Conservation (phyloP, 495 filamentous ascomycete genomes). For the Evernia prunastri region DNA sequence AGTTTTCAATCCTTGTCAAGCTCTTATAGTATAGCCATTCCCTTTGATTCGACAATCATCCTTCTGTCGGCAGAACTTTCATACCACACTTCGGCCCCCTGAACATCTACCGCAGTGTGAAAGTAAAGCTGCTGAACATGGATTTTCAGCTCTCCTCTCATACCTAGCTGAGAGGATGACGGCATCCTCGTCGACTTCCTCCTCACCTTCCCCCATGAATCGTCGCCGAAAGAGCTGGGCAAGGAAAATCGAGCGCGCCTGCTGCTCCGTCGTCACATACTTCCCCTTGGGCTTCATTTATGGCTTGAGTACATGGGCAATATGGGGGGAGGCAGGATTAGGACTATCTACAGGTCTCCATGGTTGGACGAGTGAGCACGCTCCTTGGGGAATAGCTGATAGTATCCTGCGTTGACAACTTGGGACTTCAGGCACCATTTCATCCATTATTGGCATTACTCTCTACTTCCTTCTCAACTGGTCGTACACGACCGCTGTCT, state of each 20-base stretch:
- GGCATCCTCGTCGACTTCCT: slow-evolving; percentile 39
- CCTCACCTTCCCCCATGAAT: slow-evolving; percentile 43
- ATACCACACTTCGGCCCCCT: not conserved
- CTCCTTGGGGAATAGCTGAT: slow-evolving; percentile 36
- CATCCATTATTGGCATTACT: slow-evolving; percentile 53
- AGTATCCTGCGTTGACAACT: not conserved
- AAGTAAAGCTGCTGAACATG: not conserved
- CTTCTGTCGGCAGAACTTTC: too few species aligned
- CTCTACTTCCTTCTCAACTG: slow-evolving; percentile 78
- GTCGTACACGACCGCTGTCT: slow-evolving; percentile 86
- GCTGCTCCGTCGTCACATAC: slow-evolving; percentile 71
- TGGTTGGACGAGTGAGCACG: slow-evolving; percentile 15
- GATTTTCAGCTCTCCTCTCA: not conserved
- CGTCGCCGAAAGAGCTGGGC: slow-evolving; percentile 54
- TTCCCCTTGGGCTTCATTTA: slow-evolving; percentile 90
- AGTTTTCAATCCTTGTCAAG: too few species aligned
- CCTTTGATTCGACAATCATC: too few species aligned
- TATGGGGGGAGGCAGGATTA: slow-evolving; percentile 76
- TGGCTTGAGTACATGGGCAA: slow-evolving; percentile 79
- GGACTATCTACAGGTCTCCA: slow-evolving; percentile 46
- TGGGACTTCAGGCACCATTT: slow-evolving; percentile 33
- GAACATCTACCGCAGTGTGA: not conserved
- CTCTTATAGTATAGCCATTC: too few species aligned
- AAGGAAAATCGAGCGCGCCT: slow-evolving; percentile 72
- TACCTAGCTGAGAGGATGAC: slow-evolving; percentile 11